phyloP scores from a whole-genome alignment of 1,284 basidiomycete genomes.

The Rhodotorula sp. region DNA sequence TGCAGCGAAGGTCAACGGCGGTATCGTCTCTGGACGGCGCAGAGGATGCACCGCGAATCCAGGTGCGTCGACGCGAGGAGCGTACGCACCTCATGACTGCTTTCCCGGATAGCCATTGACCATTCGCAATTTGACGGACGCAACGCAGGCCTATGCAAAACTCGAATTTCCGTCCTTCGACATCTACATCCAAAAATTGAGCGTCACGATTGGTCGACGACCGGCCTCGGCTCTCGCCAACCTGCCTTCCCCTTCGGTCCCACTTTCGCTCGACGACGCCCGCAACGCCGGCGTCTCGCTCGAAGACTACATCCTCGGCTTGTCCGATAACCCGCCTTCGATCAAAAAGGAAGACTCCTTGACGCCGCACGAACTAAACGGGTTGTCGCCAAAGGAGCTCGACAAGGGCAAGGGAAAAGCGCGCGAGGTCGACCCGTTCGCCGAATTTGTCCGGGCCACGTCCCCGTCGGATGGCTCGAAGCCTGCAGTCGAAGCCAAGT shows the following conservation, averaged over 20 bases:
- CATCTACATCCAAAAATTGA: slow-evolving; percentile 77
- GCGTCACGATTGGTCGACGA: slow-evolving; percentile 64
- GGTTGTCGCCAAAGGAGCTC: not conserved
- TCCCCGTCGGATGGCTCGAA: not conserved
- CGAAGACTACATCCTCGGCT: slow-evolving; percentile 10
- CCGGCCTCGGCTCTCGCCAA: slow-evolving; percentile 16
- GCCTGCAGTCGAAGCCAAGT: not conserved
- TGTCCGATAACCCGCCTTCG: slow-evolving; percentile 2
- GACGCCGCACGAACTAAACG: not conserved
- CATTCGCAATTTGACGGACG: not conserved
- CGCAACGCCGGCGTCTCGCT: slow-evolving; percentile 8
- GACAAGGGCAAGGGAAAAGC: slow-evolving; percentile 26
- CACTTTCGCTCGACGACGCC: slow-evolving; percentile 9
- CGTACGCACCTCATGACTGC: not conserved
- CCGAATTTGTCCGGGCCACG: slow-evolving; percentile 22
- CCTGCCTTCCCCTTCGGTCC: not conserved
- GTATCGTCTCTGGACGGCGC: not conserved
- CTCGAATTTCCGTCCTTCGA: slow-evolving; percentile 88
- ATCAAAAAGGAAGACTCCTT: slow-evolving; percentile 14
- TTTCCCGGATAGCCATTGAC: not conserved
- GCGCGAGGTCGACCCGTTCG: slow-evolving; percentile 15
- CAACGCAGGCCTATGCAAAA: slow-evolving; percentile 75
- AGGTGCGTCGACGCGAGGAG: slow-evolving; percentile 3
- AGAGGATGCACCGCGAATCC: slow-evolving; percentile 19
- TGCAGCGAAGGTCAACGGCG: slow-evolving; percentile 12